These are phyloP conservation scores for Rhizopogon roseolus DNA, from an alignment of 768 basidiomycete genomes.

Conservation along the genomic window DNA sequence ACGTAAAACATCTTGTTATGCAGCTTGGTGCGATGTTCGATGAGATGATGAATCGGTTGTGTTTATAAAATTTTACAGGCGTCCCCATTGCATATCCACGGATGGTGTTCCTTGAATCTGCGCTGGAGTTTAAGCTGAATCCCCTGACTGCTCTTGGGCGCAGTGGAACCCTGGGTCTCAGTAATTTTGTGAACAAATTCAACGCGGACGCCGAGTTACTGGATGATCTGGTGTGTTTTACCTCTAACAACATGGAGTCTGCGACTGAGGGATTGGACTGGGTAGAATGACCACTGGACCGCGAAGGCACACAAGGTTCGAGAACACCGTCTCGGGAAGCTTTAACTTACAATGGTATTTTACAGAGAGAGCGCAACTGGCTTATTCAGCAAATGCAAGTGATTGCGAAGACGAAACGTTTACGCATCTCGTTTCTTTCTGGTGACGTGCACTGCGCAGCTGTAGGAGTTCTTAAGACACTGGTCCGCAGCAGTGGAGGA, in stretches of 20 bases:
- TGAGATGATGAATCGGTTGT: neutral
- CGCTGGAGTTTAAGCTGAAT: constrained; percentile 79
- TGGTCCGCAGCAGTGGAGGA: constrained; percentile 29
- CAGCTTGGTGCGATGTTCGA: constrained; percentile 53
- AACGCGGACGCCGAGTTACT: constrained; percentile 90
- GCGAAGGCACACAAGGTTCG: constrained; percentile 70
- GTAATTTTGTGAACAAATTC: constrained; percentile 85
- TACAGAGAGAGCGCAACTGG: constrained; percentile 87
- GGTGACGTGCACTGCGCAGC: constrained; percentile 95
- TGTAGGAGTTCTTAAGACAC: constrained; percentile 72
- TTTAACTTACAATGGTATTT: constrained; percentile 4
- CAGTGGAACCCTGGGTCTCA: constrained; percentile 59
- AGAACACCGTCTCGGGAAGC: neutral
- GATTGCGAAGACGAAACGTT: constrained; percentile 53
- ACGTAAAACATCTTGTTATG: constrained; percentile 79
- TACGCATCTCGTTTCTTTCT: constrained; percentile 81
- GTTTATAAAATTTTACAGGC: constrained; percentile 30
- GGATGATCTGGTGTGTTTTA: constrained; percentile 71
- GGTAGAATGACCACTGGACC: constrained; percentile 90
- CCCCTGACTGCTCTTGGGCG: constrained; percentile 75
- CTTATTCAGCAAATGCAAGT: constrained; percentile 76
- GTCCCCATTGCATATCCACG: constrained; percentile 91
- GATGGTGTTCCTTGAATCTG: constrained; percentile 81
- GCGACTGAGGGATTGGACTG: neutral
- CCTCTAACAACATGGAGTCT: neutral